Evolutionary conservation across 805 yeast genomes (phyloP).

Genomic region (Myxozyma lipomycoides): DNA sequence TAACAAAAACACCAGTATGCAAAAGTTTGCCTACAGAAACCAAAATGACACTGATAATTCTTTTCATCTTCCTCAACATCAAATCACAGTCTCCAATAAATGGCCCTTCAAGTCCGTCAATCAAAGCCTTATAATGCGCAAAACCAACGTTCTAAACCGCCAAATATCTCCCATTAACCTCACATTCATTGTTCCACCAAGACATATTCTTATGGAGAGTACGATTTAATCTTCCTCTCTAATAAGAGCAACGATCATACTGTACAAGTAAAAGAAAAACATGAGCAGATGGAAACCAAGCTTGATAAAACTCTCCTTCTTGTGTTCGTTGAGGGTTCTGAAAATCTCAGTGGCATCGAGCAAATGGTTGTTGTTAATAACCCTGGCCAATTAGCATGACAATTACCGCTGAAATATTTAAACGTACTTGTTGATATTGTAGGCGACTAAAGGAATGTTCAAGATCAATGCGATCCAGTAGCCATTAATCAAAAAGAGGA

Average conservation of each 20-base stretch:
- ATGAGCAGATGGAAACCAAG: conserved; percentile 84
- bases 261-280: conserved; percentile 91
- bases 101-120: too few relatives aligned
- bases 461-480: conserved; percentile 86
- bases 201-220: too few relatives aligned
- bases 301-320: conserved; percentile 85
- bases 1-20: background rate
- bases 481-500: conserved; percentile 75
- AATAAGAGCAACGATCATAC: conserved; percentile 29
- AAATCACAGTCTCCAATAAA: too few relatives aligned
- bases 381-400: conserved; percentile 8
- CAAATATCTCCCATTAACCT: too few relatives aligned
- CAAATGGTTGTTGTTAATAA: conserved; percentile 72
- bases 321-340: conserved; percentile 87
- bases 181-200: too few relatives aligned
- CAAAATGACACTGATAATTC: too few relatives aligned
- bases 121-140: too few relatives aligned
- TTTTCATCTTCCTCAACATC: background rate
- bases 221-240: conserved; percentile 24
- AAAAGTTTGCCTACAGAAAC: background rate
- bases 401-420: too few relatives aligned
- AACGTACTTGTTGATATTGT: conserved; percentile 64
- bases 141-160: too few relatives aligned
- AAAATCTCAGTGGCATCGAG: conserved; percentile 97
- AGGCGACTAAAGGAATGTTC: conserved; percentile 79